Conservation (phyloP, 768 basidiomycete species). For the Collybiopsis confluens region DNA sequence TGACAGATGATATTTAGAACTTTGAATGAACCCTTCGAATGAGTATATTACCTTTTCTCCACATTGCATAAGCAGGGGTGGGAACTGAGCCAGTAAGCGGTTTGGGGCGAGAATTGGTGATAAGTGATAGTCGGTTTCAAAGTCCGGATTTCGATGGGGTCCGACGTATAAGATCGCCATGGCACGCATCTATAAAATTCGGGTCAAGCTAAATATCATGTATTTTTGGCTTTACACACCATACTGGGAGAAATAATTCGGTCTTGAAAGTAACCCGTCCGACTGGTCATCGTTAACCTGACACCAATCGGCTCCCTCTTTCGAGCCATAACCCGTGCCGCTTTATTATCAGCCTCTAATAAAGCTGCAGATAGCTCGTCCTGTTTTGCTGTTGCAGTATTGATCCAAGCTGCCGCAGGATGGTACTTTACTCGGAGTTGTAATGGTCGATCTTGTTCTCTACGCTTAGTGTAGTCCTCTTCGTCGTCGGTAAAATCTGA, state of each 20-base stretch:
- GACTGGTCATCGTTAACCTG: constrained; percentile 89
- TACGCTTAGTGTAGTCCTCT: constrained; percentile 39
- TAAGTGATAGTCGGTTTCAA: constrained; percentile 91
- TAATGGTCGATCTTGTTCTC: constrained; percentile 74
- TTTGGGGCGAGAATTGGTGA: constrained; percentile 90
- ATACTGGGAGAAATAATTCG: constrained; percentile 92
- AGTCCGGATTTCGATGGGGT: constrained; percentile 90
- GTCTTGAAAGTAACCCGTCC: constrained; percentile 92
- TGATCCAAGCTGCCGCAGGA: constrained; percentile 25
- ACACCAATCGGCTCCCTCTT: constrained; percentile 73
- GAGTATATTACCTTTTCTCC: constrained; percentile 62
- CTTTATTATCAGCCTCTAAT: constrained; percentile 45
- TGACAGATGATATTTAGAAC: constrained; percentile 50
- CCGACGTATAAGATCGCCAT: constrained; percentile 99
- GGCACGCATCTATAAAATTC: constrained; percentile 83
- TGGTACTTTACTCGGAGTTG: constrained; percentile 64
- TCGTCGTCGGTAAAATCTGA: constrained; percentile 48
- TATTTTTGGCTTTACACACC: constrained; percentile 47
- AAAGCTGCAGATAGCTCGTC: constrained; percentile 47
- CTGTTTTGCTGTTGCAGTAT: constrained; percentile 45
- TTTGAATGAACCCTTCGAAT: constrained; percentile 51
- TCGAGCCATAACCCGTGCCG: constrained; percentile 29
- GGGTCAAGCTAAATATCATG: constrained; percentile 2
- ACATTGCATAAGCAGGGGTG: constrained; percentile 89
- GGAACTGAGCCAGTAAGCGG: constrained; percentile 85